Base-by-base conservation (phyloP, 768 basidiomycete species). In the Macrolepiota dolichaula region DNA sequence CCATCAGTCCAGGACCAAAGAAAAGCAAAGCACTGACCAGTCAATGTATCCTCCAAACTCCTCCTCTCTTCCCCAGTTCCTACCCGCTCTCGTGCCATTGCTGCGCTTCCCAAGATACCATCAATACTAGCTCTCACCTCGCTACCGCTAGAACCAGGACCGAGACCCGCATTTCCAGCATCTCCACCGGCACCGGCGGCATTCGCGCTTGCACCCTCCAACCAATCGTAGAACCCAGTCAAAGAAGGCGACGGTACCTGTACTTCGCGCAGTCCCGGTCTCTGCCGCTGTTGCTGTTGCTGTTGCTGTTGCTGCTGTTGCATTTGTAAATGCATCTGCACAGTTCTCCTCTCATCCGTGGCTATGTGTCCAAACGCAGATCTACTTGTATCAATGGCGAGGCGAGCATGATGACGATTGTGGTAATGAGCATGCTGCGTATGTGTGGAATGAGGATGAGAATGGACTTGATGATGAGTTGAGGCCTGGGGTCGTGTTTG, bases 211-310 rank as follows among this genome's bases (percentile, higher is more conserved):
- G 59, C 52, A 36, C 53, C 35, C 15, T 49, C 59, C 40, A 61
- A 29, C 59, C 59, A 61, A 27, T 54, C 59, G 37, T 61, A 61
- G 38, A 61, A 55, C 59, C 53, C 59, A 29, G 52, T 55, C 46
- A 61, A 55, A 13, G 52, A 61, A 50, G 59, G 59, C 42, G 59
- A 61, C 15, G 59, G 59, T 27, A 61, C 42, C 24, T 55, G 29
- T 35, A 54, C 52, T 35, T 54, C 52, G 3, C 29, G 38, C 40
- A 53, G 35, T 15, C 57, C 29, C 29, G 7, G 7, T 7, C 29
- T 32, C 29, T 32, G 29, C 29, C 29, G 3, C 29, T 32, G 29
- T 7, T 32, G 29, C 7, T 32, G 29, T 7, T 32, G 29, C 7
- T 32, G 29, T 7, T 32, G 29, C 29, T 32, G 29, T 7, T 32